Conservation (phyloP, 208 protist species). For the Trypanosoma scelopori region DNA sequence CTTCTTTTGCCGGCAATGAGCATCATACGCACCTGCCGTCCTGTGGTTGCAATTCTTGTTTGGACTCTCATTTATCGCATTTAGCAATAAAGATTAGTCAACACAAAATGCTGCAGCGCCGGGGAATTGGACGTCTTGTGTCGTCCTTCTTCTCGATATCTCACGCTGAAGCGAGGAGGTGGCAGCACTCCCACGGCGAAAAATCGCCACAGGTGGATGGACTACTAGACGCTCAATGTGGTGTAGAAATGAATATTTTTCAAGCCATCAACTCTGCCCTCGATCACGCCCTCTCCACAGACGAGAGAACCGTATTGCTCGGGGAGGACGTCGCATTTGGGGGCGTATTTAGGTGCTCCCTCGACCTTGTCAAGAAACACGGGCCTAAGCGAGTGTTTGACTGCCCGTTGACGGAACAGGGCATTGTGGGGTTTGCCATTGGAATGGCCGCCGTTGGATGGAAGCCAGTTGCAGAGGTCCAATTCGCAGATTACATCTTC, state of each 20-base stretch:
- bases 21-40: too few species aligned
- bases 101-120: too few species aligned
- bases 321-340: conserved; percentile 98
- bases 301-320: conserved; percentile 91
- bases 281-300: conserved; percentile 84
- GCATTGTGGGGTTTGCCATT: conserved; percentile 97
- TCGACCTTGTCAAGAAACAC: conserved; percentile 82
- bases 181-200: neutral
- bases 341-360: conserved; percentile 96
- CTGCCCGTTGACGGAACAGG: conserved; percentile 97
- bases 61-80: too few species aligned
- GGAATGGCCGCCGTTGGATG: conserved; percentile 89
- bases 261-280: conserved; percentile 95
- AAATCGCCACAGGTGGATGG: conserved; percentile 24
- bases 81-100: too few species aligned
- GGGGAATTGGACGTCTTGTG: too few species aligned
- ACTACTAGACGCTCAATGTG: conserved; percentile 30
- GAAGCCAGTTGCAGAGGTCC: conserved; percentile 96
- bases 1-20: neutral
- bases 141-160: neutral
- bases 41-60: too few species aligned
- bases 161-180: neutral
- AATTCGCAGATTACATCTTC: conserved; percentile 99
- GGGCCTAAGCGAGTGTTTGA: conserved; percentile 95
- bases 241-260: conserved; percentile 92